phyloP scores from a whole-genome alignment of 768 basidiomycete species.

The Leccinum disarticulatum region DNA sequence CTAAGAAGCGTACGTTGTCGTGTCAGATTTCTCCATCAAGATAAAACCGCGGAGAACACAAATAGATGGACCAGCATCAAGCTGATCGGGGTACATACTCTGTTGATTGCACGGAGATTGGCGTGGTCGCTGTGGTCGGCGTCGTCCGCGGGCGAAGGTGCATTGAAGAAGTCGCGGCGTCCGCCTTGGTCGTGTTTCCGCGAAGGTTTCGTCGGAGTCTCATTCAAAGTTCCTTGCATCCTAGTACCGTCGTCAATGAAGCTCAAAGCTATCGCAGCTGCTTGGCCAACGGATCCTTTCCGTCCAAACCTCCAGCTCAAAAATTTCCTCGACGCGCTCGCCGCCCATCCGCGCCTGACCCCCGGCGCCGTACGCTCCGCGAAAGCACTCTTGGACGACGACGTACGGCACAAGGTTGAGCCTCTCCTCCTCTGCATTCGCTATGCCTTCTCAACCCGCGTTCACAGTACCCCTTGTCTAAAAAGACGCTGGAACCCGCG shows the following conservation, averaged over 20 bases:
- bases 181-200: slow-evolving; percentile 6
- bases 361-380: slow-evolving; percentile 59
- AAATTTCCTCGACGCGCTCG: slow-evolving; percentile 60
- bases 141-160: slow-evolving; percentile 1
- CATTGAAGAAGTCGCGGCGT: not conserved
- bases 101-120: not conserved
- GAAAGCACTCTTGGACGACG: slow-evolving; percentile 52
- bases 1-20: not conserved
- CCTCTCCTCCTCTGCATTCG: too few relatives aligned
- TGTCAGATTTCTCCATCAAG: not conserved
- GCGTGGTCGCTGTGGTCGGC: not conserved
- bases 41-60: not conserved
- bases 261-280: slow-evolving; percentile 53
- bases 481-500: slow-evolving; percentile 62
- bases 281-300: slow-evolving; percentile 74
- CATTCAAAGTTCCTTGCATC: slow-evolving; percentile 5
- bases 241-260: slow-evolving; percentile 32
- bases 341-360: slow-evolving; percentile 68
- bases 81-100: not conserved
- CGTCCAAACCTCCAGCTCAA: slow-evolving; percentile 75
- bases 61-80: not conserved
- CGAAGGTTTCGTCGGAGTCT: slow-evolving; percentile 24
- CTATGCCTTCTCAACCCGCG: slow-evolving; percentile 9
- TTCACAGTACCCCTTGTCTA: slow-evolving; percentile 63
- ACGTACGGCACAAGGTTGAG: slow-evolving; percentile 55